Base-by-base conservation (phyloP, 768 basidiomycete species). In the Pulveroboletus sp. region DNA sequence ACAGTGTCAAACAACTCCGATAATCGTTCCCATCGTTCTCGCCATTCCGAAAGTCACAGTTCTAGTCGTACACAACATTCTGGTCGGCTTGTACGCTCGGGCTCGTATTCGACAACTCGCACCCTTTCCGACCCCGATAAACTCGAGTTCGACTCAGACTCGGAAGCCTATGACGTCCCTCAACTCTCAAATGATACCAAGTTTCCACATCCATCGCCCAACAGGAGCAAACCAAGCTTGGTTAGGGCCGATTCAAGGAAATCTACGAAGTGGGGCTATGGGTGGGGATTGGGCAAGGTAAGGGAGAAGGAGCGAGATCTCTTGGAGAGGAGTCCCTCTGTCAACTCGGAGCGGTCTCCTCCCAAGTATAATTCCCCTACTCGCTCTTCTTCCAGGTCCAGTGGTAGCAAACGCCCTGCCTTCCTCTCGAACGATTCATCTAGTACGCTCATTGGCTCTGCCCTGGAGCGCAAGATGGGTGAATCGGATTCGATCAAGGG, bases 361-460 rank as follows among this genome's bases (percentile, higher is more conserved):
- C 69, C 59, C 10, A 56, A 63, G 4, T 68, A 68, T 51, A 52
- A 65, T 50, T 49, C 71, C 37, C 55, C 65, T 49, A 67, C 65
- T 31, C 70, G 71, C 32, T 62, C 61, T 24, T 71, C 74, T 44
- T 71, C 78, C 4, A 67, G 69, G 58, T 71, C 73, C 39, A 71
- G 58, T 54, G 60, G 47, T 59, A 74, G 44, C 60, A 73, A 56
- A 63, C 74, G 77, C 5, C 74, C 77, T 26, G 67, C 63, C 8
- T 57, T 73, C 14, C 67, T 74, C 28, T 73, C 80, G n/a, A 79
- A 77, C 21, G 83, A 88, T 55, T 87, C 87, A 2, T 73, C 79
- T 1, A 80, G 78, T 55, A 89, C 86, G 2, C 79, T 89, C 27
- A 78, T 89, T n/a, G 86, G 86, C 3, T 86, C 84, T 15, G 84